Evolutionary conservation across 257 asterid species (phyloP), one percentile per base, ranked within the genome.

Genomic region (Fraxinus americana): DNA sequence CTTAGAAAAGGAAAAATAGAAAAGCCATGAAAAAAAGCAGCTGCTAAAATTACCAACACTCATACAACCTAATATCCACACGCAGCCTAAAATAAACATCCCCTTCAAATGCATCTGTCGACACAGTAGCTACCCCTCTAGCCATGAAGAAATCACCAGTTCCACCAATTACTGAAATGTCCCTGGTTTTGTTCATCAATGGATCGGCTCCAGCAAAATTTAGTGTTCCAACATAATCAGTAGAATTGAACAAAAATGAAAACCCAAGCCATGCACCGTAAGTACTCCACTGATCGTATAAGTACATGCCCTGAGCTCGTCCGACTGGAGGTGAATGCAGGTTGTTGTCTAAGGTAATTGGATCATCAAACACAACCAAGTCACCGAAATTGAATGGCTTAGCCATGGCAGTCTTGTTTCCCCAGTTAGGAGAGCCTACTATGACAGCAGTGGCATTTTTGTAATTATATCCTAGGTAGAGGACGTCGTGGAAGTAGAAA

Each of bases 111-210:
- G 98, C 90, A 82, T 92, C 97, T 0, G 98, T 94, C 63, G 14
- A 78, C 81, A 94, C 11, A 8, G 94, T 88, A 4, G 97, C 98
- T 34, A 90, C 84, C 21, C 98, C 98, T 80, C 97, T 83, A 5
- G 88, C 19, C 97, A 94, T 90, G 90, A 94, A 94, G 79, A 92
- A 94, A 48, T 94, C 97, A 0, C 97, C 98, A 0, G 98, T 92
- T 8, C 98, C 97, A 0, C 98, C 98, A 17, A 94, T 76, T 1
- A 94, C 95, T 57, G 96, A 90, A 57, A 94, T 78, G 75, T 94
- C 97, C 87, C 97, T 89, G 0, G 91, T 87, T 89, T 89, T 88
- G 77, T 89, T 80, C 85, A 87, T 78, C 29, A 87, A 35, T 13
- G 87, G 90, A 65, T 87, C 88, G 6, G 88, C 88, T 2, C 90